Conservation (phyloP, 495 filamentous ascomycete genomes). For the Aspergillus olivimuriae region DNA sequence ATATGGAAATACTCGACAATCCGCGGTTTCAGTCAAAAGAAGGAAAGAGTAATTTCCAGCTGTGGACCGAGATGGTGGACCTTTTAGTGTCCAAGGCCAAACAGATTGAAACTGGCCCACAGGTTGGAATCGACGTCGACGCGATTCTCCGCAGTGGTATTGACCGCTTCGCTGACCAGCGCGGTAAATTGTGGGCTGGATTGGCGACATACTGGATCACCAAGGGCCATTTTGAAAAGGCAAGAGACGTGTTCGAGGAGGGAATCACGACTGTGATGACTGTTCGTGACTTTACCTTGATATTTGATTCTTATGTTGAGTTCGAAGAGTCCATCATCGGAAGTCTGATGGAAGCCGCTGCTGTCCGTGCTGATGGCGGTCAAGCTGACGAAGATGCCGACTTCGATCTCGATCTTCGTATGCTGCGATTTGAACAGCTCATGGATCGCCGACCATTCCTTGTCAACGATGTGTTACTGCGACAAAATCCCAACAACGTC, state of each 20-base stretch:
- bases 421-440: slow-evolving; percentile 96
- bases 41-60: slow-evolving; percentile 88
- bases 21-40: slow-evolving; percentile 86
- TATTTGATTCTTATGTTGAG: slow-evolving; percentile 95
- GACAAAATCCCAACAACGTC: slow-evolving; percentile 96
- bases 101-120: slow-evolving; percentile 72
- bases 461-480: slow-evolving; percentile 89
- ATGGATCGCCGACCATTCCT: slow-evolving; percentile 98
- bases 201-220: slow-evolving; percentile 97
- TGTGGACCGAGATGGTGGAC: slow-evolving; percentile 99
- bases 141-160: slow-evolving; percentile 92
- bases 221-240: slow-evolving; percentile 82
- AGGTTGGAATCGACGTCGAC: slow-evolving; percentile 83
- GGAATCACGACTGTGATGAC: slow-evolving; percentile 98
- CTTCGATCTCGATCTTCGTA: slow-evolving; percentile 92
- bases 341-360: slow-evolving; percentile 81
- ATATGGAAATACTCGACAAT: slow-evolving; percentile 92
- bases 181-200: slow-evolving; percentile 94
- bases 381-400: slow-evolving; percentile 80
- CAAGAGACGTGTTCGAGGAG: slow-evolving; percentile 92
- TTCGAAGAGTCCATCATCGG: slow-evolving; percentile 96
- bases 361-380: slow-evolving; percentile 73
- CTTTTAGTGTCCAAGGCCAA: slow-evolving; percentile 86
- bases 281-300: slow-evolving; percentile 92
- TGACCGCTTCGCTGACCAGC: slow-evolving; percentile 85